Percentiles rank a stretch among this genome's conserved stretches.
phyloP scores from a whole-genome alignment of 208 protist genomes.

The Angomonas deanei region DNA sequence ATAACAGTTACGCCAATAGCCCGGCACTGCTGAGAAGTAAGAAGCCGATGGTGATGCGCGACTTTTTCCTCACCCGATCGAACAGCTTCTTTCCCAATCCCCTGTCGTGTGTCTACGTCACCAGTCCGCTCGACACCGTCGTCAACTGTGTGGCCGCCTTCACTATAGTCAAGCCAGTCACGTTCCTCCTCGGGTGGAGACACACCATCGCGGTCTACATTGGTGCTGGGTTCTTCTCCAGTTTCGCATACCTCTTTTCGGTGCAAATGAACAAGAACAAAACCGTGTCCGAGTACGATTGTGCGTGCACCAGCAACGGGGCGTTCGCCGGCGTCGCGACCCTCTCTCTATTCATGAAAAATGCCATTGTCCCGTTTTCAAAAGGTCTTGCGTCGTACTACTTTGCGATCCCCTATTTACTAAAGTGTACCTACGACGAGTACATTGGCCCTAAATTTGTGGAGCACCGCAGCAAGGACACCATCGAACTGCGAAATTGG shows the following conservation, averaged over 20 bases:
- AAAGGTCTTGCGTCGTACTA: slow-evolving; percentile 44
- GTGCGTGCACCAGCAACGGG: slow-evolving; percentile 66
- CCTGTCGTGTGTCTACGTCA: slow-evolving; percentile 73
- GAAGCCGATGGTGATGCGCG: slow-evolving; percentile 84
- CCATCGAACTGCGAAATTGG: slow-evolving; percentile 77
- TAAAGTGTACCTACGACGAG: slow-evolving; percentile 77
- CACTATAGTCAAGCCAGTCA: slow-evolving; percentile 57
- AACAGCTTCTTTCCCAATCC: slow-evolving; percentile 64
- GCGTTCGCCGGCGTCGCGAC: slow-evolving; percentile 65
- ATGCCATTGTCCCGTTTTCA: slow-evolving; percentile 50
- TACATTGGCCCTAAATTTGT: slow-evolving; percentile 62
- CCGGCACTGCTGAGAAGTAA: slow-evolving; percentile 64
- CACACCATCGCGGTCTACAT: slow-evolving; percentile 52
- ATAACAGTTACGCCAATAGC: slow-evolving; percentile 77
- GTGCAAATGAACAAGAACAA: slow-evolving; percentile 45
- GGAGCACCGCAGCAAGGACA: slow-evolving; percentile 30
- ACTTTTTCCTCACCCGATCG: slow-evolving; percentile 73
- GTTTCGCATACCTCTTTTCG: slow-evolving; percentile 78
- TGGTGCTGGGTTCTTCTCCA: slow-evolving; percentile 66
- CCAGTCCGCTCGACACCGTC: slow-evolving; percentile 41
- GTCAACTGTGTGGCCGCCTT: slow-evolving; percentile 52
- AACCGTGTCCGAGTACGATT: slow-evolving; percentile 50
- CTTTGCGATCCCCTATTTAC: slow-evolving; percentile 51
- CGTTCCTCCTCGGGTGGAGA: slow-evolving; percentile 48
- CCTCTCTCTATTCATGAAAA: slow-evolving; percentile 61